Percentiles rank a stretch among this genome's conserved stretches.
Conservation (phyloP, 345 rosid genomes). For the Salix suchowensis region DNA sequence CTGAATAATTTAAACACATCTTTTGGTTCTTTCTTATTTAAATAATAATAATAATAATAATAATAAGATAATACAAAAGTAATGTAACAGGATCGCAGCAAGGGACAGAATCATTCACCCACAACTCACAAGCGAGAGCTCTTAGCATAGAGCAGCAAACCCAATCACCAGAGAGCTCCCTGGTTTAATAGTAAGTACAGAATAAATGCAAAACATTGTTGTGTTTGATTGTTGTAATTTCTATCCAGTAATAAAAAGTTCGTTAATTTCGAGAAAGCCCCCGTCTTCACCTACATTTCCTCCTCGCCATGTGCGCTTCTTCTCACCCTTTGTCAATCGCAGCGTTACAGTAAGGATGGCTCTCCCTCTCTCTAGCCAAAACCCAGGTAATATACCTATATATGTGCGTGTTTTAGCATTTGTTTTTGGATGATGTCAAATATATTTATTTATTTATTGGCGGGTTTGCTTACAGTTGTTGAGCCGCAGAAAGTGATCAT, state of each 20-base stretch:
- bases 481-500: slow-evolving; percentile 11
- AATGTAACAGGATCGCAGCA: too few species aligned
- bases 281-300: neutral
- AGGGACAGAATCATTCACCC: too few species aligned
- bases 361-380: neutral
- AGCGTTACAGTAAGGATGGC: slow-evolving; percentile 1
- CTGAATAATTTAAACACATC: too few species aligned
- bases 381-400: neutral
- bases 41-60: too few species aligned
- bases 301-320: neutral
- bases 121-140: too few species aligned
- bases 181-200: too few species aligned
- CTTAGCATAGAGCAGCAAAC: too few species aligned
- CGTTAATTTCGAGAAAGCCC: slow-evolving; percentile 1
- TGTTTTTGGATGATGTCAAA: too few species aligned
- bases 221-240: neutral
- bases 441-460: neutral
- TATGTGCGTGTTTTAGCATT: too few species aligned
- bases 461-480: slow-evolving; percentile 1
- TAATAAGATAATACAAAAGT: too few species aligned
- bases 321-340: neutral
- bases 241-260: neutral
- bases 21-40: too few species aligned
- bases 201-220: slow-evolving; percentile 8
- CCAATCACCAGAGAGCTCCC: too few species aligned